Conservation (phyloP, 1,139 yeast species). For the Saccharomyces hybrid region DNA sequence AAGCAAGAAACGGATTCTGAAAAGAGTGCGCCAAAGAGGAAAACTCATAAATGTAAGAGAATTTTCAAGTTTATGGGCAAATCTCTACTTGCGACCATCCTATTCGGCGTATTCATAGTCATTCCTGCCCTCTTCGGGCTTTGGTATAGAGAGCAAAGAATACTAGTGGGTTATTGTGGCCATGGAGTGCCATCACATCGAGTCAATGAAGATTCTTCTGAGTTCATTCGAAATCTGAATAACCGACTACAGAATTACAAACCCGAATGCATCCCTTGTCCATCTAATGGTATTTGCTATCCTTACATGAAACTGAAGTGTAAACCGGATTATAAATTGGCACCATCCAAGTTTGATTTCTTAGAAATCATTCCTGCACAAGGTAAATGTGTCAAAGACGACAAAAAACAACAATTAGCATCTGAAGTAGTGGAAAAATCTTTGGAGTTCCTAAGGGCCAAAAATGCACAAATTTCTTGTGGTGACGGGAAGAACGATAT, state of each 20-base stretch:
- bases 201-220: conserved; percentile 6
- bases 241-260: conserved; percentile 25
- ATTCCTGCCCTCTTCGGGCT: conserved; percentile 34
- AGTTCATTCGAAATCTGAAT: conserved; percentile 6
- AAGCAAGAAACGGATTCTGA: neutral
- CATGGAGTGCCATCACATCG: conserved; percentile 38
- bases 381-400: conserved; percentile 68
- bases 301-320: conserved; percentile 54
- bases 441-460: conserved; percentile 55
- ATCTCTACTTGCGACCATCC: conserved; percentile 10
- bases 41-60: neutral
- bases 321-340: conserved; percentile 55
- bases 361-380: conserved; percentile 52
- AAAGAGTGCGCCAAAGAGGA: neutral
- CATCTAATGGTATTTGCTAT: conserved; percentile 71
- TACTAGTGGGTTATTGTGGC: conserved; percentile 62
- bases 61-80: conserved; percentile 7
- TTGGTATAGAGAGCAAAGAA: conserved; percentile 58
- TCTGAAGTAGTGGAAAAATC: conserved; percentile 62
- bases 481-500: conserved; percentile 39
- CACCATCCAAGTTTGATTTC: conserved; percentile 48
- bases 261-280: conserved; percentile 72
- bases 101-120: conserved; percentile 15
- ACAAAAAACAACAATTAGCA: conserved; percentile 60
- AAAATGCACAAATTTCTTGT: conserved; percentile 59